These are phyloP conservation scores for Ophiostoma tasmaniense DNA, from an alignment of 2,329 filamentous ascomycete genomes.

Conservation along the genomic window DNA sequence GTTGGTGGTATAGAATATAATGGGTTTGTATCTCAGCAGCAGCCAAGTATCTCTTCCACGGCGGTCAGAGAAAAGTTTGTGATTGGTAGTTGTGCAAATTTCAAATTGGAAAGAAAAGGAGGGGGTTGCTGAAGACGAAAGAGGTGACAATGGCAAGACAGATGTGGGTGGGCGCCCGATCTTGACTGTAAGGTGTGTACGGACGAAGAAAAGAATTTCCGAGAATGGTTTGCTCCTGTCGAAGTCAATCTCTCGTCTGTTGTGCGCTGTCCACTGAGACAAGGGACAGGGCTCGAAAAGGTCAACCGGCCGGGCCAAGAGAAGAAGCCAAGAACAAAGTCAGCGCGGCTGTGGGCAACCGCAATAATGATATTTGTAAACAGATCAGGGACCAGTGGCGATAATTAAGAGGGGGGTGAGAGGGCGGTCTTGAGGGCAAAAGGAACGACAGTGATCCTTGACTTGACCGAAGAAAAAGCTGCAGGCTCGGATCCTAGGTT, in stretches of 20 bases:
- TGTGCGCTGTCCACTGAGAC: slow-evolving; percentile 10
- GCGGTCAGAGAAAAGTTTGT: neutral
- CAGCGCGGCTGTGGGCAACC: slow-evolving; percentile 10
- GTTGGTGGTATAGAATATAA: neutral
- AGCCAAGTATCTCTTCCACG: neutral
- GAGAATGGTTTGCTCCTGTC: slow-evolving; percentile 7
- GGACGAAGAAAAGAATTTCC: neutral
- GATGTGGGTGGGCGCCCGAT: neutral
- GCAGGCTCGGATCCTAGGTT: neutral
- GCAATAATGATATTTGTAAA: slow-evolving; percentile 9
- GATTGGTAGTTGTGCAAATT: neutral
- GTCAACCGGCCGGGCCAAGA: slow-evolving; percentile 11
- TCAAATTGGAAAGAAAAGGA: neutral
- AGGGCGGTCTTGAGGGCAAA: neutral
- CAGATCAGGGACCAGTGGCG: neutral
- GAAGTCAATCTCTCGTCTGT: neutral
- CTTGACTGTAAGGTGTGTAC: slow-evolving; percentile 6
- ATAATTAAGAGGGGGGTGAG: neutral
- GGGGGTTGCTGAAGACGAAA: neutral
- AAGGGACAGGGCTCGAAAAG: slow-evolving; percentile 9
- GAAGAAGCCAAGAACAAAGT: slow-evolving; percentile 2
- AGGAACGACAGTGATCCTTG: neutral
- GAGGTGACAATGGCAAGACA: neutral
- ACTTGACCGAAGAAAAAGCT: neutral
- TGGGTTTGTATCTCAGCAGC: neutral